These are phyloP conservation scores for Metschnikowia picachoensis DNA, from an alignment of 805 yeast genomes.

Conservation along the genomic window DNA sequence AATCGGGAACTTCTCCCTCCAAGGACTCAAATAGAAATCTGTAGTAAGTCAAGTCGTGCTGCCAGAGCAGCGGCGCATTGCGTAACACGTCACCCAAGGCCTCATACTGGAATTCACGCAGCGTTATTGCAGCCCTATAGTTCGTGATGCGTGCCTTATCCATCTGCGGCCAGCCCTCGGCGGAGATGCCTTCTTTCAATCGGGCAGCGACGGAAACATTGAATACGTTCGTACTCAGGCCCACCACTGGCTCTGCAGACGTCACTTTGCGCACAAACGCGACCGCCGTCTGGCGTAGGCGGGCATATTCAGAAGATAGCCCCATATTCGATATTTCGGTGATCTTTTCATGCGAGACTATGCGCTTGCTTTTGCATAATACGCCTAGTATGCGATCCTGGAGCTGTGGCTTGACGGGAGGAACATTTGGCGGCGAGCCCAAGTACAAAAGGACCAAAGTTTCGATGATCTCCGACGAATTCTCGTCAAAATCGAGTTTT, in stretches of 20 bases:
- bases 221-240: conserved; percentile 13
- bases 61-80: conserved; percentile 39
- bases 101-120: conserved; percentile 69
- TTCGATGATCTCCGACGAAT: conserved; percentile 43
- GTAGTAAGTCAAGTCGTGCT: conserved; percentile 47
- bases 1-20: conserved; percentile 56
- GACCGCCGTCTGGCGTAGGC: conserved; percentile 54
- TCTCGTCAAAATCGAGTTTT: conserved; percentile 50
- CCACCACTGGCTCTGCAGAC: conserved; percentile 7
- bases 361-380: conserved; percentile 49
- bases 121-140: conserved; percentile 33
- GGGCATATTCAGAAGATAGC: conserved; percentile 49
- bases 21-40: conserved; percentile 70
- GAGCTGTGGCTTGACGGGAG: conserved; percentile 51
- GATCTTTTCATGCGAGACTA: conserved; percentile 41
- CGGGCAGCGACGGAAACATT: conserved; percentile 47
- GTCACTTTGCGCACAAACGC: conserved; percentile 63
- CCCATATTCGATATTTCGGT: conserved; percentile 56
- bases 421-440: conserved; percentile 42
- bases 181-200: conserved; percentile 47
- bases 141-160: conserved; percentile 33
- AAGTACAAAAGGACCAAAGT: conserved; percentile 45
- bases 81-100: conserved; percentile 66
- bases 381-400: conserved; percentile 55
- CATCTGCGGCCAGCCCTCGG: conserved; percentile 60